Conservation (phyloP, 2,329 filamentous ascomycete species). For the Paracamarosporium sp. region DNA sequence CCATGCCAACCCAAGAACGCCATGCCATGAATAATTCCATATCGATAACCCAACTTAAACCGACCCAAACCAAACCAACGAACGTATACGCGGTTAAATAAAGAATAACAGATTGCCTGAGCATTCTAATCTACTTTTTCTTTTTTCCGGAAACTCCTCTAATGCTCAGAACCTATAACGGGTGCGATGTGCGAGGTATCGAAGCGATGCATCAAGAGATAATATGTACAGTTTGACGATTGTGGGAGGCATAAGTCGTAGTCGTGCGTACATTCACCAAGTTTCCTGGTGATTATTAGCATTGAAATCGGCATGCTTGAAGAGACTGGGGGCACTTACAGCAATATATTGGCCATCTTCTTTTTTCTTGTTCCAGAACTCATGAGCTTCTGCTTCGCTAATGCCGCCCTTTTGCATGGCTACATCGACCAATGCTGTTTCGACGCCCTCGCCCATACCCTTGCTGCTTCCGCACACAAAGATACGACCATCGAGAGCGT, state of each 20-base stretch:
- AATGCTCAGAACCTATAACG: background rate
- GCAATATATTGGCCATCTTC: slow-evolving; percentile 95
- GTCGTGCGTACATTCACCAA: slow-evolving; percentile 4
- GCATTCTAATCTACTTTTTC: background rate
- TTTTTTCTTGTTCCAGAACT: slow-evolving; percentile 93
- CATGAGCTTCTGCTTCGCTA: slow-evolving; percentile 77
- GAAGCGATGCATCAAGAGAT: background rate
- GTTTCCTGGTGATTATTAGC: slow-evolving; percentile 14
- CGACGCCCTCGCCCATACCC: slow-evolving; percentile 97
- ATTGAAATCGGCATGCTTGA: too few species aligned
- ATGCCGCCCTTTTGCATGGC: slow-evolving; percentile 93
- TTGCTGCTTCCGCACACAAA: slow-evolving; percentile 96
- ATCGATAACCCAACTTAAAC: background rate
- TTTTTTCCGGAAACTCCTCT: background rate
- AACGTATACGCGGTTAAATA: background rate
- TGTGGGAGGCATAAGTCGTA: background rate
- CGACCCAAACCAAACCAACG: background rate
- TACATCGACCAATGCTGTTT: slow-evolving; percentile 84
- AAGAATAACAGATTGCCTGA: background rate
- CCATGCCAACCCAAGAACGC: background rate
- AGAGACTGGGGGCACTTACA: slow-evolving; percentile 48
- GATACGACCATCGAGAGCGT: slow-evolving; percentile 90
- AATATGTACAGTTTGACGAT: background rate
- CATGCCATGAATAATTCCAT: background rate
- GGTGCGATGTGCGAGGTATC: background rate